Evolutionary conservation across 805 yeast species (phyloP).

Genomic region (Danielia reshetovae): DNA sequence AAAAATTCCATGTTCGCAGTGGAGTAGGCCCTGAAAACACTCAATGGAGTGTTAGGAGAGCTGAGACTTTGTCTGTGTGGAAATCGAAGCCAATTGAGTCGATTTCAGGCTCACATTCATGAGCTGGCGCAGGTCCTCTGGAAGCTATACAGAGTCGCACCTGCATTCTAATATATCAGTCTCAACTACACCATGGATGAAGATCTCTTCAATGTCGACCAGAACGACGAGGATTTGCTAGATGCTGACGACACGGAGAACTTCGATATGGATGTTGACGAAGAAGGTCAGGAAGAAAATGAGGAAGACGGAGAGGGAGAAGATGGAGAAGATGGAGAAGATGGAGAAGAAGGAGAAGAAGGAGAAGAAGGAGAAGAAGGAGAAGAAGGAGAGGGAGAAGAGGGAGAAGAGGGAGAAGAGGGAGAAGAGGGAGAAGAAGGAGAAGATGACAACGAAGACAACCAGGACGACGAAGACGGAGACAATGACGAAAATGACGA

Average conservation of each 20-base stretch:
- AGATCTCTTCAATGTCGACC: conserved; percentile 18
- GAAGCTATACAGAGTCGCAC: too few relatives aligned
- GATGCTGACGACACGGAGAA: conserved; percentile 21
- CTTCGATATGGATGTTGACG: conserved; percentile 17
- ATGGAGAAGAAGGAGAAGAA: conserved; percentile 9
- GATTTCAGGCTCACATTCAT: too few relatives aligned
- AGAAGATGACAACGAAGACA: conserved; percentile 21
- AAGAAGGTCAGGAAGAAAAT: conserved; percentile 12
- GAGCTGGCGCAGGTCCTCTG: too few relatives aligned
- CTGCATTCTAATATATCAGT: too few relatives aligned
- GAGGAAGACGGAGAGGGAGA: conserved; percentile 15
- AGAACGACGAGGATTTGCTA: conserved; percentile 20
- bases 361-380: conserved; percentile 15
- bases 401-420: conserved; percentile 20
- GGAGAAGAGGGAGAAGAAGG: conserved; percentile 21
- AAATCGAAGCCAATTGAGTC: too few relatives aligned
- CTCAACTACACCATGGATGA: conserved; percentile 15
- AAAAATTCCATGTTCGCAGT: too few relatives aligned
- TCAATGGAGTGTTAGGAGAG: too few relatives aligned
- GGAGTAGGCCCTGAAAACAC: too few relatives aligned
- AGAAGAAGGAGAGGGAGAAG: conserved; percentile 18
- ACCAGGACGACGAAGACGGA: conserved; percentile 25
- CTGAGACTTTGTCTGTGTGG: too few relatives aligned
- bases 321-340: conserved; percentile 8
- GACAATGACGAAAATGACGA: conserved; percentile 14